Percentiles rank a stretch among this genome's conserved stretches.
These are phyloP conservation scores for Salvia rosmarinus DNA, from an alignment of 257 asterid species.

Conservation along the genomic window DNA sequence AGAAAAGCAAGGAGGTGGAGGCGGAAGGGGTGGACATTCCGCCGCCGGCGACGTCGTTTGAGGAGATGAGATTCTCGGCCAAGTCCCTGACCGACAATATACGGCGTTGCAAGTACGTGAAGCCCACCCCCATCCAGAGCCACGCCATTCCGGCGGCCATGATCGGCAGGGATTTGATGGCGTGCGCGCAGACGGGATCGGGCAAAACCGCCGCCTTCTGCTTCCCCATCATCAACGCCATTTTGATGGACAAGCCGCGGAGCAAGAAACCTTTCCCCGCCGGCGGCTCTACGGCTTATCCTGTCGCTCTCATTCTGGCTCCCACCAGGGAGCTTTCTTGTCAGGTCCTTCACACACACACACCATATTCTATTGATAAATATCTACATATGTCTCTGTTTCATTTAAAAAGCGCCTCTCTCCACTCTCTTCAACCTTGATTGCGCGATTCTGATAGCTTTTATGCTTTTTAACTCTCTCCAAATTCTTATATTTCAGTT, in stretches of 20 bases:
- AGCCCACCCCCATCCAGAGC: conserved; percentile 76
- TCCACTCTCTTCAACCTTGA: not conserved
- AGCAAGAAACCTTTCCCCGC: not conserved
- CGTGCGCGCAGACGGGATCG: conserved; percentile 88
- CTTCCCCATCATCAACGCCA: conserved; percentile 64
- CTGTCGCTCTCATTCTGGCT: conserved; percentile 67
- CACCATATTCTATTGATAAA: no score
- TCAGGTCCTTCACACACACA: conserved; percentile 52
- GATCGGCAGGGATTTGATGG: conserved; percentile 81
- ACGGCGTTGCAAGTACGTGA: conserved; percentile 58
- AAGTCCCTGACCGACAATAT: conserved; percentile 51
- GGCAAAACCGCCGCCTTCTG: conserved; percentile 90
- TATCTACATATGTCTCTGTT: not conserved
- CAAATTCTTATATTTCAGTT: no score
- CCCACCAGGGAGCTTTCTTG: conserved; percentile 81
- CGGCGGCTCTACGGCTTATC: conserved; percentile 41
- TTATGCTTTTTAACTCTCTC: not conserved
- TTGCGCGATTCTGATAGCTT: not conserved
- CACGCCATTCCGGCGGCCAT: conserved; percentile 71
- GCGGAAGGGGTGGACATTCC: conserved; percentile 63
- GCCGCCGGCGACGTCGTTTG: conserved; percentile 56
- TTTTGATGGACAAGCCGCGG: conserved; percentile 32
- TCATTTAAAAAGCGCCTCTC: not conserved
- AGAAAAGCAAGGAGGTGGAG: conserved; percentile 41
- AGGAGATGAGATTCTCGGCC: conserved; percentile 49